Evolutionary conservation across 495 filamentous ascomycete species (phyloP).

Genomic region (Xylaria castorea): DNA sequence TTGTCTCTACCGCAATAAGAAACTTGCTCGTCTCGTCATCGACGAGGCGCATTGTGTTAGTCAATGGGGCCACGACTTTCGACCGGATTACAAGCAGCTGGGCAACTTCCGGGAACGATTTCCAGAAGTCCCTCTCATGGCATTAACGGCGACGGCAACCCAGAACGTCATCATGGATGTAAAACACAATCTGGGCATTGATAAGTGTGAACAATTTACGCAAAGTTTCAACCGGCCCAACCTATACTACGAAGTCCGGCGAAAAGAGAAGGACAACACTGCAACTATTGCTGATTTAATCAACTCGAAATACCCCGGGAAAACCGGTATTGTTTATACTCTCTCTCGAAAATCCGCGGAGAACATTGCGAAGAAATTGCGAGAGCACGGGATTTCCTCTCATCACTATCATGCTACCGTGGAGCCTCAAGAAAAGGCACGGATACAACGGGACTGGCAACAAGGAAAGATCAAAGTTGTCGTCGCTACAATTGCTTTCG

Average conservation of each 20-base stretch:
- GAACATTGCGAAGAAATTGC: conserved; percentile 72
- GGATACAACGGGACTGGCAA: conserved; percentile 84
- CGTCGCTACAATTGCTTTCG: conserved; percentile 98
- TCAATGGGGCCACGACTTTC: conserved; percentile 99
- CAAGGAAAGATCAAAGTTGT: conserved; percentile 79
- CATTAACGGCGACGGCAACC: conserved; percentile 93
- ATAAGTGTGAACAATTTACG: conserved; percentile 73
- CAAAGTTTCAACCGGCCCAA: conserved; percentile 97
- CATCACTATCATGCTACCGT: conserved; percentile 87
- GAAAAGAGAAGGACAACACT: conserved; percentile 60
- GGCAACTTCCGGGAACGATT: conserved; percentile 72
- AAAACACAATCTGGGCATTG: conserved; percentile 84
- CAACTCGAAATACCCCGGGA: conserved; percentile 64
- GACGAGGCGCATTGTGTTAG: conserved; percentile 99
- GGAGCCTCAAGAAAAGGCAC: conserved; percentile 63
- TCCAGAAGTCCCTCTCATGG: conserved; percentile 85
- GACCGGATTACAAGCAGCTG: conserved; percentile 91
- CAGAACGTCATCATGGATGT: conserved; percentile 90
- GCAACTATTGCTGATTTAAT: conserved; percentile 74
- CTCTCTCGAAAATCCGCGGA: conserved; percentile 86
- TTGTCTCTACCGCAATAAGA: conserved; percentile 65
- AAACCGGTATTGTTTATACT: conserved; percentile 95
- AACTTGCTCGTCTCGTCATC: conserved; percentile 89
- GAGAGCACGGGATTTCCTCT: conserved; percentile 69
- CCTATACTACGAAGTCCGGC: conserved; percentile 80